phyloP scores from a whole-genome alignment of 352 stramenopile species.

The Phytophthora sojae region DNA sequence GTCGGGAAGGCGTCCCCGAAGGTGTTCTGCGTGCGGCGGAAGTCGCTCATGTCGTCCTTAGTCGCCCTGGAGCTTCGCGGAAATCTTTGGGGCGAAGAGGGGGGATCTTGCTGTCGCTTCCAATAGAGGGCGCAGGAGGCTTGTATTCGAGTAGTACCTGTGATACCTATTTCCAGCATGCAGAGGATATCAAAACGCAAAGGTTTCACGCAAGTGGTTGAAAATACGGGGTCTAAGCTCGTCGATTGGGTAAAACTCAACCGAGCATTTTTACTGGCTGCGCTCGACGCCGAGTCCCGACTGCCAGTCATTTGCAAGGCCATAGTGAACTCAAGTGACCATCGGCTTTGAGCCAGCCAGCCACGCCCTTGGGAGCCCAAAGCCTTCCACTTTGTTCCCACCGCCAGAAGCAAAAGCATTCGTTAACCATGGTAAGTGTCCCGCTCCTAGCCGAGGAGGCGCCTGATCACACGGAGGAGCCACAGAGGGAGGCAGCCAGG shows the following conservation, averaged over 20 bases:
- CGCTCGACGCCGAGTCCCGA: constrained; percentile 49
- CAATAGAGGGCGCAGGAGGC: too few species aligned
- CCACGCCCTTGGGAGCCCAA: constrained; percentile 20
- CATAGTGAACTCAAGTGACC: constrained; percentile 74
- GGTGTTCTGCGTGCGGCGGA: constrained; percentile 83
- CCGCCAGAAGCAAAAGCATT: constrained; percentile 87
- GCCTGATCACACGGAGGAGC: neutral
- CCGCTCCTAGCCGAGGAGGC: neutral
- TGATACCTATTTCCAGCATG: too few species aligned
- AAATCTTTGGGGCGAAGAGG: constrained; percentile 24
- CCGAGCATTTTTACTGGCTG: constrained; percentile 47
- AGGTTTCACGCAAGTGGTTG: neutral
- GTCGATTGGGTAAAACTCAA: constrained; percentile 36
- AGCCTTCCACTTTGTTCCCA: constrained; percentile 76
- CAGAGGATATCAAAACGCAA: too few species aligned
- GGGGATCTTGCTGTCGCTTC: constrained; percentile 30
- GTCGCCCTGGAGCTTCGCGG: constrained; percentile 3
- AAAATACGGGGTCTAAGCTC: neutral
- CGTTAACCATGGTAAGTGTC: constrained; percentile 81
- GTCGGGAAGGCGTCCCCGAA: constrained; percentile 76
- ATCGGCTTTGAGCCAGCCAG: constrained; percentile 21
- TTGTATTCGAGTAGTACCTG: too few species aligned
- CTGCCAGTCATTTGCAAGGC: constrained; percentile 81
- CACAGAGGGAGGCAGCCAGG: neutral
- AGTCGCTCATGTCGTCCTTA: constrained; percentile 75